A percentile compares a stretch with the other conserved stretches of the same genome.
These are phyloP conservation scores for Neurospora sp. DNA, from an alignment of 495 filamentous ascomycete species.

Conservation along the genomic window DNA sequence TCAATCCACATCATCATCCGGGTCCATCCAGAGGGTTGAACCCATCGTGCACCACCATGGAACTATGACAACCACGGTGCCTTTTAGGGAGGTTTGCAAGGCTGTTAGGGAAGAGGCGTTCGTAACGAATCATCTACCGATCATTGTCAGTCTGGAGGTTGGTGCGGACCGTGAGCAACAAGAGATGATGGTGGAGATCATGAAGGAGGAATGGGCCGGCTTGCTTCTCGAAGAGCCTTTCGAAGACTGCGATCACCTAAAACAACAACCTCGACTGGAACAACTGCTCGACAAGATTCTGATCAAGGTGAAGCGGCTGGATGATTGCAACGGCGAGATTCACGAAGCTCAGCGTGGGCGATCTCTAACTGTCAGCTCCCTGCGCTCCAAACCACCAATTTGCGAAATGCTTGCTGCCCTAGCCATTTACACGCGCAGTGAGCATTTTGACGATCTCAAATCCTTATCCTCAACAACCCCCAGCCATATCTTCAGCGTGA, in stretches of 20 bases:
- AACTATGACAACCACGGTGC: conserved; percentile 80
- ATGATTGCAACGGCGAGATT: conserved; percentile 24
- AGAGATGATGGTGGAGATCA: conserved; percentile 83
- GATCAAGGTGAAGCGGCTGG: conserved; percentile 75
- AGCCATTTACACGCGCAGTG: conserved; percentile 77
- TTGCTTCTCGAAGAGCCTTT: conserved; percentile 53
- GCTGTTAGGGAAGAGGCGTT: conserved; percentile 76
- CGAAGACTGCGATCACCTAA: conserved; percentile 32
- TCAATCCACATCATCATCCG: conserved; percentile 19
- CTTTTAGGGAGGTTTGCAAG: conserved; percentile 75
- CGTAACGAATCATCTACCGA: conserved; percentile 55
- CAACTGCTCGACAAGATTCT: conserved; percentile 71
- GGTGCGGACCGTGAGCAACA: conserved; percentile 76
- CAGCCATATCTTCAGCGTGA: conserved; percentile 77
- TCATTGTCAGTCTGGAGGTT: conserved; percentile 87
- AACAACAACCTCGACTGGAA: conserved; percentile 57
- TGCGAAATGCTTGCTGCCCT: conserved; percentile 59
- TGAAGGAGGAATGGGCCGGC: conserved; percentile 73
- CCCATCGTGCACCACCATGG: conserved; percentile 31
- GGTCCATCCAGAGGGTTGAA: conserved; percentile 13
- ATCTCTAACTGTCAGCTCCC: conserved; percentile 13
- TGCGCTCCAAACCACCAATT: conserved; percentile 46
- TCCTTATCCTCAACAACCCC: conserved; percentile 48
- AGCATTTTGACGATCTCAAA: conserved; percentile 61
- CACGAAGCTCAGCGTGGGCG: conserved; percentile 15